Base-by-base conservation (phyloP, 345 rosid genomes). In the Viola odorata region DNA sequence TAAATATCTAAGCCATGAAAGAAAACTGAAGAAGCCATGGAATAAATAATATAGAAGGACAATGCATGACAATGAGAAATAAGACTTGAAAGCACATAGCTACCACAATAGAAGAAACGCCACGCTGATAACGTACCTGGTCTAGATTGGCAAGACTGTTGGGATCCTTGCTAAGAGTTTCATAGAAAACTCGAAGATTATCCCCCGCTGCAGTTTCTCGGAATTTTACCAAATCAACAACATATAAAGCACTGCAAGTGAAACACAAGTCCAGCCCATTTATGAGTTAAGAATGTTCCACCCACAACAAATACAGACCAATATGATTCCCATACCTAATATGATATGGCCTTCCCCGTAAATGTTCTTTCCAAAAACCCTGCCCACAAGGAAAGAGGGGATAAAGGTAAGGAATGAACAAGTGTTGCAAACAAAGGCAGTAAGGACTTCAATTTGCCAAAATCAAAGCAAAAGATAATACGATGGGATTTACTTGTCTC, bases 361-460 rank as follows among this genome's bases (percentile, higher is more conserved):
- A 77, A 83, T 95, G 99, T 58, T 95, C 99, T 81, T 67, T 95
- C 99, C 99, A 95, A 78, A 95, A 95, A 72, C 99, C 99, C 97
- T 95, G 74, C 63, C 49, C 50, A 47, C 58, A 56, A 42, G 39
- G n/a, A 61, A 59, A 58, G 4, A 45, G 41, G 0, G 45, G 71
- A 55, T 74, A 60, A 37, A 65, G 51, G 53, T 41, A 57, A 63
- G 56, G 32, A 23, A 23, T 23, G 32, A 23, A 23, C 32, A 23
- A 23, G 32, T 23, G 32, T 23, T 23, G 32, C 52, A 61, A 40
- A 8, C 37, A 47, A 47, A 47, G 50, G 50, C 13, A 47, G 32
- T 47, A 47, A 47, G 50, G 12, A 47, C 11, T 10, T 47, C n/a
- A 12, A 47, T n/a, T 4, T 9, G 12, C 50, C 50, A 47, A 12